Base-by-base conservation (phyloP, 2,329 filamentous ascomycete genomes). In the Colletotrichum tofieldiae region DNA sequence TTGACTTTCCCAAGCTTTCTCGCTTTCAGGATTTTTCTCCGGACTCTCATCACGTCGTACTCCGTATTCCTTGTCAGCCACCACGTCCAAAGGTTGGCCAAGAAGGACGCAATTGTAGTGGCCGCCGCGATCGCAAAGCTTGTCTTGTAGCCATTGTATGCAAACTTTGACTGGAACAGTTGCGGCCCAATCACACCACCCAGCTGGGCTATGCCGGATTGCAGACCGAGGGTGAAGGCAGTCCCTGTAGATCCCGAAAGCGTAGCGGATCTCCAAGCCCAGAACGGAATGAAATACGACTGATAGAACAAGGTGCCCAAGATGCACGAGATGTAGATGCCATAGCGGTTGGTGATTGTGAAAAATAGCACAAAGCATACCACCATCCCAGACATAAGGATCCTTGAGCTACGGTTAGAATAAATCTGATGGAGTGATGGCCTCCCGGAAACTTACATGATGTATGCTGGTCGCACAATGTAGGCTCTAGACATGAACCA, bases 171-270 rank as follows among this genome's bases (percentile, higher is more conserved):
- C 73, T 82, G 81, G 75, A 86, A 86, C 0, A 86, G 76, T 73
- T 86, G 84, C 0, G 84, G 84, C 0, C 82, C 84, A 35, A 86
- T 79, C 2, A 85, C 83, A n/a, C 83, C 84, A 6, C 85, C 84
- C 1, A 86, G 78, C 75, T 86, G 84, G 0, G 81, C 84, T 8
- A 86, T 78, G 5, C 81, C 82, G 1, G 80, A 82, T 71, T 86
- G 84, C 12, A 86, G 77, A 0, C 81, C 84, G 2, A 85, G 77
- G 0, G 83, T 83, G 66, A 86, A 85, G 0, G 84, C 84, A 0
- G 84, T 83, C 14, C 83, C 84, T 0, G 84, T 86, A 7, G 80
- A 81, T 2, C 84, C 84, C 1, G 77, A 75, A 1, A 85, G 76
- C 12, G 83, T 83, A 3, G 82, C 81, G 4, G 83, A 84, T 51